A percentile compares a stretch with the other conserved stretches of the same genome.
Conservation (phyloP, 2,329 filamentous ascomycete species). For the Trichoderma cornu-damae region DNA sequence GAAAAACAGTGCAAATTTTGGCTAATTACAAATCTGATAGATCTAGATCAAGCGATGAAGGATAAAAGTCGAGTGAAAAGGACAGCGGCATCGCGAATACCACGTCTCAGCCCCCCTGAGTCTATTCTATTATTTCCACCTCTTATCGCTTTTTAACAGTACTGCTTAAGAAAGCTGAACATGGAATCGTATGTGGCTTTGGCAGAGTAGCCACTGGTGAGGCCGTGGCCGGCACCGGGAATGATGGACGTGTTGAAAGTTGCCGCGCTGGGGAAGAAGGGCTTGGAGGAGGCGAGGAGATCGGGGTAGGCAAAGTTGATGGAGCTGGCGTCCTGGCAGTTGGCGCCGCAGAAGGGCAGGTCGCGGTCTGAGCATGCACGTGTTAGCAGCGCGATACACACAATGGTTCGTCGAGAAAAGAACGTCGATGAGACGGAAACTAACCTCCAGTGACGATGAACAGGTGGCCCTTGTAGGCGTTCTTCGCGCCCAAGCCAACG, state of each 20-base stretch:
- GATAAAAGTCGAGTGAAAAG: too few species aligned
- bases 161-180: slow-evolving; percentile 32
- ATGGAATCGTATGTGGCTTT: slow-evolving; percentile 33
- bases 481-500: slow-evolving; percentile 31
- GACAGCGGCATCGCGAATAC: not conserved
- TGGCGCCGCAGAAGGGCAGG: slow-evolving; percentile 56
- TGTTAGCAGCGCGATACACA: not conserved
- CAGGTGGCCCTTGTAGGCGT: slow-evolving; percentile 48
- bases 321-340: slow-evolving; percentile 46
- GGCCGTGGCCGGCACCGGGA: slow-evolving; percentile 44
- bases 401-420: too few species aligned
- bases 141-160: not conserved
- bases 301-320: slow-evolving; percentile 35
- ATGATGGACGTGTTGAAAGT: slow-evolving; percentile 52
- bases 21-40: too few species aligned
- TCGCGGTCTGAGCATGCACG: slow-evolving; percentile 38
- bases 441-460: slow-evolving; percentile 54
- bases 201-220: slow-evolving; percentile 44
- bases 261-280: slow-evolving; percentile 41
- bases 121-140: not conserved
- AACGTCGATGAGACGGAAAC: slow-evolving; percentile 20
- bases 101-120: not conserved
- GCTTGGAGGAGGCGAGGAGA: slow-evolving; percentile 39
- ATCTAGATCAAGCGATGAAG: too few species aligned
- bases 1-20: too few species aligned